Percentiles rank a stretch among this genome's conserved stretches.
These are phyloP conservation scores for Heterobasidion occidentale DNA, from an alignment of 1,284 basidiomycete species.

Conservation along the genomic window DNA sequence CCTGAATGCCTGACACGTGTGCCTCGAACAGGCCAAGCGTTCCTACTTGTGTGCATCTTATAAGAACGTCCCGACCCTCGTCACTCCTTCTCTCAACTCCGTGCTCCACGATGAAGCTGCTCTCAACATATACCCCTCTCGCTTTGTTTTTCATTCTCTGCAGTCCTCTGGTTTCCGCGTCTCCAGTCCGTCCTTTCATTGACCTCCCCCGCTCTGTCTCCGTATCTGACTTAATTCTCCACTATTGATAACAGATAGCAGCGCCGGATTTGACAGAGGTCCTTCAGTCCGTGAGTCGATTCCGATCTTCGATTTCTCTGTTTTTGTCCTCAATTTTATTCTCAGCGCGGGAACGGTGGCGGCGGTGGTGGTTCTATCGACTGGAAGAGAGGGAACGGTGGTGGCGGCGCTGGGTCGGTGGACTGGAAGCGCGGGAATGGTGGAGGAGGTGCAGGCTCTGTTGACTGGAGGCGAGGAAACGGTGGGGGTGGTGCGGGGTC, in stretches of 20 bases:
- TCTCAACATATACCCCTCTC: conserved; percentile 16
- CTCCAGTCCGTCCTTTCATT: conserved; percentile 13
- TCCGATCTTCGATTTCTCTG: neutral
- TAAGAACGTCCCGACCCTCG: conserved; percentile 11
- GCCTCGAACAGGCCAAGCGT: neutral
- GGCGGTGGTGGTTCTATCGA: neutral
- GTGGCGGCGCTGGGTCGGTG: neutral
- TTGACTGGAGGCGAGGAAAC: neutral
- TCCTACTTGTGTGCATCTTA: neutral
- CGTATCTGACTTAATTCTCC: neutral
- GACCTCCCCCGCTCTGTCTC: neutral
- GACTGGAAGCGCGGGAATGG: neutral
- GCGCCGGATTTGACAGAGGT: neutral
- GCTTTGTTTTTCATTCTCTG: conserved; percentile 13
- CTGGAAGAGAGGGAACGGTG: neutral
- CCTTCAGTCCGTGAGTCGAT: neutral
- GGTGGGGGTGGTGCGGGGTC: neutral
- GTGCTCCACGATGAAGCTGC: conserved; percentile 3
- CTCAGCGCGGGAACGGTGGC: neutral
- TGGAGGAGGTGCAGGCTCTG: neutral
- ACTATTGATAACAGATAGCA: neutral
- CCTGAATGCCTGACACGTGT: neutral
- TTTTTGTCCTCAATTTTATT: neutral
- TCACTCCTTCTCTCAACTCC: neutral
- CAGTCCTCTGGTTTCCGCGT: conserved; percentile 17